These are phyloP conservation scores for Candida berthetii DNA, from an alignment of 805 yeast species.

Conservation along the genomic window DNA sequence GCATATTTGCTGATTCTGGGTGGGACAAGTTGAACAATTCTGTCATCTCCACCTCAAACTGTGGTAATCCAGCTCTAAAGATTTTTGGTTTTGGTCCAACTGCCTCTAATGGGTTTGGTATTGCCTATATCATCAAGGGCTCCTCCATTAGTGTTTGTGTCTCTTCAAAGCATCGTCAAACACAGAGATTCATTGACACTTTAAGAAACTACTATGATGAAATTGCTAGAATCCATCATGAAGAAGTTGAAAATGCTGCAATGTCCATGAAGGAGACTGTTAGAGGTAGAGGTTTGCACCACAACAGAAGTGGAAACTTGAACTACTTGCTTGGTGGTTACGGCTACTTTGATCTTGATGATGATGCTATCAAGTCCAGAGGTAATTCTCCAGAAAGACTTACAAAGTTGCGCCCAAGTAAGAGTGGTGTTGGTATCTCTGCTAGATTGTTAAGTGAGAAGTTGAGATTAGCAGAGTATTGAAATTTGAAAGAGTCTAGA, in stretches of 20 bases:
- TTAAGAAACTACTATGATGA: slow-evolving; percentile 57
- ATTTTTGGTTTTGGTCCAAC: slow-evolving; percentile 92
- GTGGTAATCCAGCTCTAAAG: slow-evolving; percentile 87
- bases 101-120: slow-evolving; percentile 85
- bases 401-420: slow-evolving; percentile 3
- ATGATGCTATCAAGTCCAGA: slow-evolving; percentile 51
- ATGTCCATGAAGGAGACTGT: slow-evolving; percentile 8
- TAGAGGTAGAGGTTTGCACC: slow-evolving; percentile 19
- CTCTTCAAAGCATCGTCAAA: slow-evolving; percentile 85
- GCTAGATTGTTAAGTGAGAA: slow-evolving; percentile 21
- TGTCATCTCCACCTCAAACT: slow-evolving; percentile 76
- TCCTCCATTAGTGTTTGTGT: slow-evolving; percentile 77
- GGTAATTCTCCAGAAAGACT: slow-evolving; percentile 21
- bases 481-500: too few species aligned
- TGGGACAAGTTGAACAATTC: slow-evolving; percentile 85
- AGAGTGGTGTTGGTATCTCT: slow-evolving; percentile 15
- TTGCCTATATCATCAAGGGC: slow-evolving; percentile 81
- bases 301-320: slow-evolving; percentile 27
- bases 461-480: slow-evolving; percentile 22
- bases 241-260: slow-evolving; percentile 9
- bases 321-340: slow-evolving; percentile 67
- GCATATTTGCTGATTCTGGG: slow-evolving; percentile 77
- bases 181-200: slow-evolving; percentile 68
- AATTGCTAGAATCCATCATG: slow-evolving; percentile 42
- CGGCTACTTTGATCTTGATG: slow-evolving; percentile 72